Evolutionary conservation across 768 basidiomycete genomes (phyloP), one percentile per base, ranked within the genome.

Genomic region (Tricholoma matsutake): DNA sequence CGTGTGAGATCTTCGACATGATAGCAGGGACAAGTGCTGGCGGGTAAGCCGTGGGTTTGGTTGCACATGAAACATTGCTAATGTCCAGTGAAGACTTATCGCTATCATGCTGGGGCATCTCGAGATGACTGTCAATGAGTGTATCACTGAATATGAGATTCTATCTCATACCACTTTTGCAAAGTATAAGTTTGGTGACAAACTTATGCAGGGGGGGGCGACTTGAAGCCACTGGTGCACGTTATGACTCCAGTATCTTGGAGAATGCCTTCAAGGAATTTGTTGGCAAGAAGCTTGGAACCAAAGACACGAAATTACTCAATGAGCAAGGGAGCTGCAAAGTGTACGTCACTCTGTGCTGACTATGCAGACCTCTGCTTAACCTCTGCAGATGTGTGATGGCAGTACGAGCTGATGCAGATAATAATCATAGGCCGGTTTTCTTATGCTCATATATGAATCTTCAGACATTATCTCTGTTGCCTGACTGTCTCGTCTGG

Each of bases 21-120:
- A 74, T 77, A 37, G 69, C 67, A 4, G 76, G 75, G 43, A 75
- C 75, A 1, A 74, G 73, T 54, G 72, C 72, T 0, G 74, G 75
- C 61, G 75, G 75, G 73, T 74, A 35, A 7, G 68, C 62, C 13
- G 28, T 31, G 34, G 11, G 25, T 10, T 55, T 16, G 22, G 43
- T 22, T 45, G 43, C 6, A 9, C 20, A 4, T 3, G n/a, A 7
- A 34, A 18, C 25, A 11, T 18, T 37, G 18, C 54, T 41, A 11
- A n/a, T 29, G 34, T 16, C 32, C 8, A 31, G 20, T 53, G 16
- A 14, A 59, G 57, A 22, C 59, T 77, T 11, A 76, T 76, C 18
- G 75, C 75, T 2, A 67, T 77, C 14, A 76, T 77, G 75, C 70
- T 77, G 7, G 75, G 77, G 9, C 68, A 75, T 6, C 69, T 78